Evolutionary conservation across 2,329 filamentous ascomycete species (phyloP), one percentile per base, ranked within the genome.

Genomic region (Simplicillium aogashimaense): DNA sequence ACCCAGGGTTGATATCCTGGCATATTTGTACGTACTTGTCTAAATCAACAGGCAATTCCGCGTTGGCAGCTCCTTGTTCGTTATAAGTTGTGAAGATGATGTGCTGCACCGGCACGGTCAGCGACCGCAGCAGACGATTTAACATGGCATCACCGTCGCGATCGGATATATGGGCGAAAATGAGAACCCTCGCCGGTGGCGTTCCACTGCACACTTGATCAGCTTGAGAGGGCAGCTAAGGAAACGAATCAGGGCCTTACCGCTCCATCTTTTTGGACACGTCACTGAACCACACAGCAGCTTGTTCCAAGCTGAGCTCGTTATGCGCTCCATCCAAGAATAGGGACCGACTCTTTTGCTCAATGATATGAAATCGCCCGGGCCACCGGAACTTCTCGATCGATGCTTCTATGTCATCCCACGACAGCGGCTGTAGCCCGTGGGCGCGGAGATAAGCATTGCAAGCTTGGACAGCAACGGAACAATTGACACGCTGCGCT

Each of bases 271-370:
- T 32, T n/a, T 32, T 32, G 30, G 20, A 25, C 20, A 25, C 20
- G 20, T 25, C 20, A 25, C 15, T 37, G 16, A 47, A 46, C 63
- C 64, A 67, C 34, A 57, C 44, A 10, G 55, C 58, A 12, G 57
- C 56, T 40, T 59, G 49, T 5, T 39, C 45, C 4, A 67, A 45
- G 47, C 64, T 67, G 45, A 66, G 45, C 5, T 58, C 52, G 38
- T 66, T 67, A 43, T 68, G 63, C 1, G 65, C 65, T 10, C 60
- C 57, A 43, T 67, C 64, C 16, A 68, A 42, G 39, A 57, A 65
- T 64, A 64, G 68, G 15, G 41, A 42, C 10, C 38, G 33, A 15
- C 38, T 17, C 6, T 47, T 53, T 3, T 52, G 39, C 1, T 46
- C 31, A 14, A 63, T 50, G 1, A 47, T 36, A 20, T 64, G 53